Conservation (phyloP, 768 basidiomycete genomes). For the Pholiota microspora region DNA sequence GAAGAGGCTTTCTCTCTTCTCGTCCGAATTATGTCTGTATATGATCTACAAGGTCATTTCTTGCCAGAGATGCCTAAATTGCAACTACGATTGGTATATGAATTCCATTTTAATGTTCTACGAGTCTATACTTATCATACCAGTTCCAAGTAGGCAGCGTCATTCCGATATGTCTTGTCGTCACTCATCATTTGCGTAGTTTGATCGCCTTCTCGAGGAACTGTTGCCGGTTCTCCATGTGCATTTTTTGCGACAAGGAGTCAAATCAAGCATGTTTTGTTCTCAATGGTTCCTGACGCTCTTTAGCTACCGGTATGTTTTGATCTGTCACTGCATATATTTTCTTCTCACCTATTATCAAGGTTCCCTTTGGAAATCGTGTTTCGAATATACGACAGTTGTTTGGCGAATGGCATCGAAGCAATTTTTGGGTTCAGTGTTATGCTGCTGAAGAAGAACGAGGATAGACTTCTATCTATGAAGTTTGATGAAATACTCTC, state of each 20-base stretch:
- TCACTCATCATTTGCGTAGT: constrained; percentile 41
- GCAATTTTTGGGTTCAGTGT: constrained; percentile 96
- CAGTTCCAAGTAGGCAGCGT: constrained; percentile 24
- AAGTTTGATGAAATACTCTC: constrained; percentile 91
- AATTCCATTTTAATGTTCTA: neutral
- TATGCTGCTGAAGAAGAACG: constrained; percentile 83
- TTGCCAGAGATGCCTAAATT: constrained; percentile 99
- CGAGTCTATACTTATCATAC: neutral
- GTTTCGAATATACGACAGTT: constrained; percentile 95
- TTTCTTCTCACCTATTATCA: neutral
- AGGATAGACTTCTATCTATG: constrained; percentile 69
- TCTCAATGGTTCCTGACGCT: constrained; percentile 98
- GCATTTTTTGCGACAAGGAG: constrained; percentile 89
- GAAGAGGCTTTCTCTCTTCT: constrained; percentile 98
- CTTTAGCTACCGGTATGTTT: constrained; percentile 85
- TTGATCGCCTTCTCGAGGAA: constrained; percentile 93
- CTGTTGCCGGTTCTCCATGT: constrained; percentile 88
- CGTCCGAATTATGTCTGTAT: constrained; percentile 93
- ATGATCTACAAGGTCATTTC: constrained; percentile 94
- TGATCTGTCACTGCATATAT: neutral
- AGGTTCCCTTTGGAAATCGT: constrained; percentile 95
- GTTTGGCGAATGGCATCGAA: constrained; percentile 95
- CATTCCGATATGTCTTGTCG: neutral
- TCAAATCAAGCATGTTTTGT: constrained; percentile 98
- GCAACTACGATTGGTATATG: constrained; percentile 80